phyloP scores from a whole-genome alignment of 2,329 filamentous ascomycete genomes.

The Hymenoscyphus fraxineus region DNA sequence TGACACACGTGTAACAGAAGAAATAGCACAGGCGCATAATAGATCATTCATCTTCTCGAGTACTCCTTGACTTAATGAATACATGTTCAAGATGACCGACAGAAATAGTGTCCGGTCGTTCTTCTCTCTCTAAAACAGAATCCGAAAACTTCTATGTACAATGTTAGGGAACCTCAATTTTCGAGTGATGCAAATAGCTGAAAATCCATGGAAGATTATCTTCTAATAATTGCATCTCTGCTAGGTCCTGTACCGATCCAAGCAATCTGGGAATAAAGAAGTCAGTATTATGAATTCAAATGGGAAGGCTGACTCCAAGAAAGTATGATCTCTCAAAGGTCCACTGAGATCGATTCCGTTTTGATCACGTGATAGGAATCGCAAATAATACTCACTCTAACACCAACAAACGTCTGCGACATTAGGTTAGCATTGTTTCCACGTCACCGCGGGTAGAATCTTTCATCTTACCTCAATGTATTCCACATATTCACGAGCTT shows the following conservation, averaged over 20 bases:
- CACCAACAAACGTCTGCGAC: background rate
- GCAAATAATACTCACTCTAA: slow-evolving; percentile 1
- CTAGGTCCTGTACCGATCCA: slow-evolving; percentile 66
- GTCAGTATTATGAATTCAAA: background rate
- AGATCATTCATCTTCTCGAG: too few species aligned
- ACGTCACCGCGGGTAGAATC: background rate
- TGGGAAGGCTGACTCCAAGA: background rate
- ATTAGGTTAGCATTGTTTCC: background rate
- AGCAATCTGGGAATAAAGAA: slow-evolving; percentile 41
- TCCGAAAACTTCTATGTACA: background rate
- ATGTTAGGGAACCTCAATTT: background rate
- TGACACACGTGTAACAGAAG: too few species aligned
- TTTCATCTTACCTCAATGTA: slow-evolving; percentile 50
- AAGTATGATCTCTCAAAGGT: too few species aligned
- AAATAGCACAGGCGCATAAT: too few species aligned
- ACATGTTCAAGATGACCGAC: too few species aligned
- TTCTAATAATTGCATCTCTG: slow-evolving; percentile 58
- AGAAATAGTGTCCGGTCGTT: background rate
- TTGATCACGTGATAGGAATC: background rate
- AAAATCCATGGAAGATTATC: background rate
- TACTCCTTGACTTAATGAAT: too few species aligned
- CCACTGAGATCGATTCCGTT: too few species aligned
- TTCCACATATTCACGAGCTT: slow-evolving; percentile 62
- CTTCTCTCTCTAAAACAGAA: background rate
- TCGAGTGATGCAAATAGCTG: background rate